Evolutionary conservation across 148 eudicot species (phyloP).

Genomic region (Heliosperma pusillum): DNA sequence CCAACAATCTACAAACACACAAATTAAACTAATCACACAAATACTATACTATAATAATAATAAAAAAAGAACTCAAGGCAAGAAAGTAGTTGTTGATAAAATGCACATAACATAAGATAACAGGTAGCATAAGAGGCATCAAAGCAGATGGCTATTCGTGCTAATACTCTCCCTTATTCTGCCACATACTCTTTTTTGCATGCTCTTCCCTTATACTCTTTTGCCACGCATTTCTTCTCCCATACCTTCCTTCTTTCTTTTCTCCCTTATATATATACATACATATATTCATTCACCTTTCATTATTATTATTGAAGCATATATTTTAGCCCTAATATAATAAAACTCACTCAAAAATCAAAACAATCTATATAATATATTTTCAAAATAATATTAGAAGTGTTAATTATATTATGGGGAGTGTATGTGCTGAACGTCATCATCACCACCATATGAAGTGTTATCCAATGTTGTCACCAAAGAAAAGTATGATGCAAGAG

Average conservation of each 20-base stretch:
- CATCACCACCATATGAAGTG: slow-evolving; percentile 38
- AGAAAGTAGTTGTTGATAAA: neutral
- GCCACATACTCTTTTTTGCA: slow-evolving; percentile 64
- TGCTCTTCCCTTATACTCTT: slow-evolving; percentile 45
- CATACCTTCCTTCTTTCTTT: slow-evolving; percentile 28
- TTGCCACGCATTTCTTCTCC: slow-evolving; percentile 60
- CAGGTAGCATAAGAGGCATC: slow-evolving; percentile 6
- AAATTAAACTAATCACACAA: too few relatives aligned
- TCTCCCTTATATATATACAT: slow-evolving; percentile 24
- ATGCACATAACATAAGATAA: neutral
- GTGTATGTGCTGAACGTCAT: slow-evolving; percentile 47
- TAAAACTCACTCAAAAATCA: too few relatives aligned
- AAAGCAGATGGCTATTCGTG: slow-evolving; percentile 39
- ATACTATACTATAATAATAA: neutral
- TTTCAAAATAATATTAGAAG: too few relatives aligned
- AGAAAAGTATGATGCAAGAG: slow-evolving; percentile 42
- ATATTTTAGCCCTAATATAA: too few relatives aligned
- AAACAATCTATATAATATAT: too few relatives aligned
- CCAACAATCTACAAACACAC: too few relatives aligned
- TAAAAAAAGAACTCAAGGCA: neutral
- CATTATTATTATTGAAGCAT: too few relatives aligned
- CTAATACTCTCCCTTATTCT: slow-evolving; percentile 27
- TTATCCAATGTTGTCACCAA: slow-evolving; percentile 30
- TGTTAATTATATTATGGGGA: slow-evolving; percentile 42
- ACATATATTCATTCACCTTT: too few relatives aligned